Conservation (phyloP, 768 basidiomycete genomes). For the Imleria badia region DNA sequence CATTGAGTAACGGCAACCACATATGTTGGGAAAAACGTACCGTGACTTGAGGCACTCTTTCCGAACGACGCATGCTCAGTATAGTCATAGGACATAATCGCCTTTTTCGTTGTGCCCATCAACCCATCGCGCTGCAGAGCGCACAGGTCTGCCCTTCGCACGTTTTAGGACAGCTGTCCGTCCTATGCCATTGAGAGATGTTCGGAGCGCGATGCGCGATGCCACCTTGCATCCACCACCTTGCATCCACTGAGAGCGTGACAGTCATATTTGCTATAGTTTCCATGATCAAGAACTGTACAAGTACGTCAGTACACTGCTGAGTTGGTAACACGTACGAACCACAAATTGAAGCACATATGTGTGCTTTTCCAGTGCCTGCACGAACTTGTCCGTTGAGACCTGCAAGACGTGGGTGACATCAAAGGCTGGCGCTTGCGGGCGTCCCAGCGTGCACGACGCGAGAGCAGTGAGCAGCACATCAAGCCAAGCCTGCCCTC, state of each 20-base stretch:
- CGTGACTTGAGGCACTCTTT: background rate
- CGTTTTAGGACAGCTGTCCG: background rate
- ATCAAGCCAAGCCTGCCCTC: no score
- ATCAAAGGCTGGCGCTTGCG: slow-evolving; percentile 44
- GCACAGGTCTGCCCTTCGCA: background rate
- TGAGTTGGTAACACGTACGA: background rate
- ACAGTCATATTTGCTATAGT: no score
- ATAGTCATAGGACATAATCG: slow-evolving; percentile 4
- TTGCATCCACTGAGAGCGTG: no score
- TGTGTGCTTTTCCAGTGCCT: slow-evolving; percentile 52
- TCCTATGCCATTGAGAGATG: background rate
- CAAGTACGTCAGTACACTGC: no score
- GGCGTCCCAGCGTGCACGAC: slow-evolving; percentile 50
- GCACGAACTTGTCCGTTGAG: slow-evolving; percentile 39
- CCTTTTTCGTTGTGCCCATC: slow-evolving; percentile 3
- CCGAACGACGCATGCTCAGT: slow-evolving; percentile 6
- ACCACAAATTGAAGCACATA: slow-evolving; percentile 50
- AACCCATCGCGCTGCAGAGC: slow-evolving; percentile 12
- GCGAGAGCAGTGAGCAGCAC: no score
- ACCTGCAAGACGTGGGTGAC: slow-evolving; percentile 39
- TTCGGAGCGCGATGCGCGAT: no score
- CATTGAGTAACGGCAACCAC: background rate
- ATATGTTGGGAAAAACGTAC: slow-evolving; percentile 1
- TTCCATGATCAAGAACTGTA: no score
- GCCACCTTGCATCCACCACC: no score